Conservation (phyloP, 352 stramenopile species). For the Pythium vanterpoolii region DNA sequence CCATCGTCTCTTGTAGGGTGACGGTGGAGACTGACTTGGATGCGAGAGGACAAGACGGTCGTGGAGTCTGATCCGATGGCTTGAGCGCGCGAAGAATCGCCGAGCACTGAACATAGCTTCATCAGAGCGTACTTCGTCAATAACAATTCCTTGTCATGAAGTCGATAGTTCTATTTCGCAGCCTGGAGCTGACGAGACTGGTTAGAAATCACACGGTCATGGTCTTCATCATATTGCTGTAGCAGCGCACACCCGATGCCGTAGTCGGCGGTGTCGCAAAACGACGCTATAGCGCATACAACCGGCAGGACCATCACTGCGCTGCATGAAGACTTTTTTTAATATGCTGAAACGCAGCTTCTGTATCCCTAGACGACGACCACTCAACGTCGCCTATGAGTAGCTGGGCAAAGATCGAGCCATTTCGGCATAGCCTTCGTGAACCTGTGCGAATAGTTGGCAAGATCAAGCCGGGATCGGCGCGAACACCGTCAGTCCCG, state of each 20-base stretch:
- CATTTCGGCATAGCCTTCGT: conserved; percentile 7
- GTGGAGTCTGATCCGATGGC: background rate
- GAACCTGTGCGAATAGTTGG: background rate
- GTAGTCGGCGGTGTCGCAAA: conserved; percentile 3
- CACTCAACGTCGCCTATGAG: conserved; percentile 19
- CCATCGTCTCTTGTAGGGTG: conserved; percentile 3
- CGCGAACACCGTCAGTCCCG: conserved; percentile 11
- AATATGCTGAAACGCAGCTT: conserved; percentile 15
- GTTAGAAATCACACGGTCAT: background rate
- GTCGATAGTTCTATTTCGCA: conserved; percentile 3
- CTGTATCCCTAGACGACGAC: background rate
- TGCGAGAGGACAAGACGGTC: background rate
- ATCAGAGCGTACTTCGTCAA: conserved; percentile 6
- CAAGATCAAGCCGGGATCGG: conserved; percentile 9
- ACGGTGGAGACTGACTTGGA: conserved; percentile 8
- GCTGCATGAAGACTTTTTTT: conserved; percentile 14
- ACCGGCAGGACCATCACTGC: conserved; percentile 6
- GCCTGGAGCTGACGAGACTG: conserved; percentile 2
- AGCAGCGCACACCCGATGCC: conserved; percentile 6
- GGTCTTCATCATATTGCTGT: background rate
- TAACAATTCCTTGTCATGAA: conserved; percentile 9
- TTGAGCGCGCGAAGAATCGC: background rate
- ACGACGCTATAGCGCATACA: conserved; percentile 14
- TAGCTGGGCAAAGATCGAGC: conserved; percentile 7
- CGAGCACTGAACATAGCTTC: conserved; percentile 1